Base-by-base conservation (phyloP, 192 early-diverging fungal genomes). In the Pecoramyces ruminantium region DNA sequence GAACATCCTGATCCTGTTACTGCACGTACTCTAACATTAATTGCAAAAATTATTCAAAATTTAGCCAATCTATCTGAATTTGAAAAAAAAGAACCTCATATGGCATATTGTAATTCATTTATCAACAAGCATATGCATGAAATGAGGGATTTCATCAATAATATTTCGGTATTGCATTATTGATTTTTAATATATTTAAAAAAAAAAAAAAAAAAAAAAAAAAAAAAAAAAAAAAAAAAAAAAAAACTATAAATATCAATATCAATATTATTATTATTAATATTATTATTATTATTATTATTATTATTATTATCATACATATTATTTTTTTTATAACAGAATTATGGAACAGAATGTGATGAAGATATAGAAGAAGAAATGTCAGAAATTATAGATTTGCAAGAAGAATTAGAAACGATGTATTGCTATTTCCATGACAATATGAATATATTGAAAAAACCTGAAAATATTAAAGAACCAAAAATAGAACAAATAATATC, bases 31-130 rank as follows among this genome's bases (percentile, higher is more conserved):
- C 79, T 91, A 12, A 88, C 88, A 8, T 83, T 91, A 15, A 84
- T 91, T 40, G 87, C 86, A 13, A 91, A 91, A 80, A 91, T 89
- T 77, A 38, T 91, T 29, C 90, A 91, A 79, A 90, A 91, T 80
- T 80, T 91, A 67, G 89, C 90, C 6, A 90, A 90, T 82, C 82
- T 91, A 80, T 85, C 85, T 8, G 83, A 86, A 67, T 91, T 91
- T 84, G 87, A 87, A 38, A 81, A 81, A 16, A 91, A 91, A 78
- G 90, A 91, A 82, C 86, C 86, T 15, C 85, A 88, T 79, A 91
- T 91, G 90, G 34, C 34, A 27, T 51, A 85, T 42, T 89, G 82
- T 79, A 91, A 91, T 80, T 77, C 82, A 30, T 91, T 91, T 81
- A 89, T 91, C 15, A 78, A 79, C 4, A 67, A 86, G 12, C 82